Conservation (phyloP, 352 stramenopile species). For the Globisporangium nunn region DNA sequence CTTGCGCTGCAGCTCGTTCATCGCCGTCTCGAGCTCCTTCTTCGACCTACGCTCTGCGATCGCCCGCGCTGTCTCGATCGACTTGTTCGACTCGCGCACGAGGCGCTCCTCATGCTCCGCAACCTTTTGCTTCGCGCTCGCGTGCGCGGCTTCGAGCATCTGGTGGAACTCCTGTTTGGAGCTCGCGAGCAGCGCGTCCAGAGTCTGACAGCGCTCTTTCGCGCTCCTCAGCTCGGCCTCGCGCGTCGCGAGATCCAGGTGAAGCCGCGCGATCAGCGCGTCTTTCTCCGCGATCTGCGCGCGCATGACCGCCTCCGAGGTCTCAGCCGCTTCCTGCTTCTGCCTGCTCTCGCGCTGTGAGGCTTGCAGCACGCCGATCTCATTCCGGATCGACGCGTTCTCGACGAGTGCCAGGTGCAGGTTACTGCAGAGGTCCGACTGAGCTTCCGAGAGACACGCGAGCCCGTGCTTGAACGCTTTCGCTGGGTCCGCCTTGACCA, state of each 20-base stretch:
- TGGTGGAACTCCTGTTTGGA: conserved; percentile 36
- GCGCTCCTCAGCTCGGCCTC: conserved; percentile 28
- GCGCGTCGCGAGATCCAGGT: conserved; percentile 29
- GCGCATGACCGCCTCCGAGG: conserved; percentile 11
- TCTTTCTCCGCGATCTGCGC: conserved; percentile 30
- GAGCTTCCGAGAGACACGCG: conserved; percentile 52
- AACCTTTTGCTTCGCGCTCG: conserved; percentile 34
- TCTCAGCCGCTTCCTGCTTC: conserved; percentile 23
- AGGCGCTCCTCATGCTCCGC: conserved; percentile 60
- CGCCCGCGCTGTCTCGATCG: conserved; percentile 56
- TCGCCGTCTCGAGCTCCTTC: conserved; percentile 42
- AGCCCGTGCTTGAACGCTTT: conserved; percentile 41
- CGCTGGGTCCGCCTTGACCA: conserved; percentile 7
- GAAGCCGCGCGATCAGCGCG: conserved; percentile 28
- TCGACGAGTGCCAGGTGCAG: conserved; percentile 66
- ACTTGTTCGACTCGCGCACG: conserved; percentile 71
- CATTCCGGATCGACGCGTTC: conserved; percentile 69
- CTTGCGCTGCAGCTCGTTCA: conserved; percentile 43
- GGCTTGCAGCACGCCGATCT: conserved; percentile 48
- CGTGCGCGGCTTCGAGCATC: conserved; percentile 39
- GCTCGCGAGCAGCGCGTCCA: conserved; percentile 23
- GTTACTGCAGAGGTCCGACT: conserved; percentile 49
- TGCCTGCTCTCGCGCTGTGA: conserved; percentile 35
- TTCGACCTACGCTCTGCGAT: conserved; percentile 47
- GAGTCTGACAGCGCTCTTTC: conserved; percentile 26